These are phyloP conservation scores for Pleurotus citrinopileatus DNA, from an alignment of 768 basidiomycete genomes.

Conservation along the genomic window DNA sequence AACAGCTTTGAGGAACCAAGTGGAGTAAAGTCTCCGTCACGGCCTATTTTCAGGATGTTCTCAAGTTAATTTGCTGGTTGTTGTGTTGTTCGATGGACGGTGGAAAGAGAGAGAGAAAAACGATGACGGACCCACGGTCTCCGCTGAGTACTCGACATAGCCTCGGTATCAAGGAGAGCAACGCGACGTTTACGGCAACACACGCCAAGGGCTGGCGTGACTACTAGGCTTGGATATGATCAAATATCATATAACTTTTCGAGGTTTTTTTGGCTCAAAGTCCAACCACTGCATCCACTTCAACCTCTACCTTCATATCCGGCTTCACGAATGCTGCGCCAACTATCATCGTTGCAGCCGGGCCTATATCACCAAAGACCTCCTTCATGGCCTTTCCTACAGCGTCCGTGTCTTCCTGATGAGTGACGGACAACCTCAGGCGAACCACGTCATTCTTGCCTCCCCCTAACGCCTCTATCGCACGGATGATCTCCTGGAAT, in stretches of 20 bases:
- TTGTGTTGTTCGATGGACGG: background rate
- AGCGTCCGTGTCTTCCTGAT: constrained; percentile 34
- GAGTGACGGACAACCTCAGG: constrained; percentile 47
- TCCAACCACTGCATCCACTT: constrained; percentile 45
- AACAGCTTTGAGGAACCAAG: constrained; percentile 11
- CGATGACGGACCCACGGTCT: too few relatives aligned
- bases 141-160: too few relatives aligned
- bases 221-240: too few relatives aligned
- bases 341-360: constrained; percentile 53
- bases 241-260: too few relatives aligned
- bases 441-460: constrained; percentile 41
- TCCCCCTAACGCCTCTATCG: constrained; percentile 43
- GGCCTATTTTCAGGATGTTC: constrained; percentile 1
- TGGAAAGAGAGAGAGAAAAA: background rate
- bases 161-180: too few relatives aligned
- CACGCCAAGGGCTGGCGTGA: too few relatives aligned
- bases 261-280: constrained; percentile 12
- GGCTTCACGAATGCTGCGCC: constrained; percentile 42
- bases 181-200: too few relatives aligned
- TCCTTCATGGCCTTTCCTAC: constrained; percentile 41
- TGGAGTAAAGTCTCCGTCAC: constrained; percentile 3
- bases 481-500: constrained; percentile 41
- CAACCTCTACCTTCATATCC: constrained; percentile 55
- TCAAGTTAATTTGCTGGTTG: background rate
- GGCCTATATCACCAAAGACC: constrained; percentile 36